phyloP scores from a whole-genome alignment of 805 yeast genomes.

The Starmerella khaoyaiensis region DNA sequence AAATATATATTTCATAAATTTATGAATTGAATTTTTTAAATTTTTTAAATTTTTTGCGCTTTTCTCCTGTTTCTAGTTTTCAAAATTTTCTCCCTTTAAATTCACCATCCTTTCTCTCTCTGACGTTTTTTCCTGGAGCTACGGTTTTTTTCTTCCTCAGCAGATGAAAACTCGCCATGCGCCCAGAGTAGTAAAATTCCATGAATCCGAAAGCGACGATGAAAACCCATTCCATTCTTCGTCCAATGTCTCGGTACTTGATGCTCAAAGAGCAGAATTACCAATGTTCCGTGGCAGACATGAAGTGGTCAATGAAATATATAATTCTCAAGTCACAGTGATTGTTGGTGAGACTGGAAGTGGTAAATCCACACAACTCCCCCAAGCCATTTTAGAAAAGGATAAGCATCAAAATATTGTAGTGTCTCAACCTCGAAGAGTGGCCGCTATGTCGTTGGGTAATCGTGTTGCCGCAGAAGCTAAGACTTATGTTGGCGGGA shows the following conservation, averaged over 20 bases:
- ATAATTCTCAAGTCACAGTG: conserved; percentile 52
- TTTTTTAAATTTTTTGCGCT: too few relatives aligned
- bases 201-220: conserved; percentile 11
- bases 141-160: too few relatives aligned
- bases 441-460: conserved; percentile 91
- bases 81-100: too few relatives aligned
- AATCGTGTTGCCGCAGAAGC: conserved; percentile 81
- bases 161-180: too few relatives aligned
- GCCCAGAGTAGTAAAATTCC: conserved; percentile 16
- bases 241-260: conserved; percentile 1
- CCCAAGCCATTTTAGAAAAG: conserved; percentile 60
- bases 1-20: too few relatives aligned
- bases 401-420: conserved; percentile 48
- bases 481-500: conserved; percentile 63
- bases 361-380: conserved; percentile 94
- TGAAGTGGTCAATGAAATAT: conserved; percentile 44
- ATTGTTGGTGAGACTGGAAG: conserved; percentile 96
- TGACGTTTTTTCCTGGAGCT: too few relatives aligned
- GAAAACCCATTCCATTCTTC: neutral
- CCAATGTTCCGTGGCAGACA: conserved; percentile 69
- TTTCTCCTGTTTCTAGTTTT: too few relatives aligned
- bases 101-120: too few relatives aligned
- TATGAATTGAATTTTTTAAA: too few relatives aligned
- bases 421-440: conserved; percentile 94
- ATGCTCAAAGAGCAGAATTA: conserved; percentile 26